A percentile compares a stretch with the other conserved stretches of the same genome.
Conservation (phyloP, 345 rosid species). For the Alliaria petiolata region DNA sequence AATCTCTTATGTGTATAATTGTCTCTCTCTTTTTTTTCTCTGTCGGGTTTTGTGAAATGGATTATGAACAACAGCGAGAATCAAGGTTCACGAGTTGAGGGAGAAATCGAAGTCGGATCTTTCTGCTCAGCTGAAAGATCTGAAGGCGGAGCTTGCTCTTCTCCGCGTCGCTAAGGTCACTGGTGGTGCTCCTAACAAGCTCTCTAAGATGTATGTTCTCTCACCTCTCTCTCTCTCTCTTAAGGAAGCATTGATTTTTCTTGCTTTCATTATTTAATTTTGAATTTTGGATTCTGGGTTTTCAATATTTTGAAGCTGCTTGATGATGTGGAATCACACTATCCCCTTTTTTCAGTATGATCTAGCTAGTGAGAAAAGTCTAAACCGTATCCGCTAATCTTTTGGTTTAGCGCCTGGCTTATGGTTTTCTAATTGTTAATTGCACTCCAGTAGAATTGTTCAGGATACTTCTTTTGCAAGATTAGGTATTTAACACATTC, state of each 20-base stretch:
- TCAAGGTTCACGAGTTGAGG: slow-evolving; percentile 61
- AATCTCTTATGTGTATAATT: too few species aligned
- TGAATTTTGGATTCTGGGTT: too few species aligned
- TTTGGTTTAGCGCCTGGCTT: background rate
- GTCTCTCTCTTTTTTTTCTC: too few species aligned
- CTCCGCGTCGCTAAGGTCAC: slow-evolving; percentile 73
- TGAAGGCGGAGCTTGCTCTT: slow-evolving; percentile 60
- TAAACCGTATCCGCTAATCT: too few species aligned
- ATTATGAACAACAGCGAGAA: slow-evolving; percentile 45
- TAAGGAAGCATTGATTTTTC: too few species aligned
- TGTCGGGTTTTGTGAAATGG: background rate
- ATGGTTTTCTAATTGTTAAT: too few species aligned
- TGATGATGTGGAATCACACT: too few species aligned
- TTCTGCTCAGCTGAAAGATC: slow-evolving; percentile 44
- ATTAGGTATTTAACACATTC: background rate
- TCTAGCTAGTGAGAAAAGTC: too few species aligned
- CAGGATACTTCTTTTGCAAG: background rate
- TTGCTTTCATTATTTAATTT: too few species aligned
- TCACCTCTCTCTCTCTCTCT: too few species aligned
- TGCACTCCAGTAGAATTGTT: background rate
- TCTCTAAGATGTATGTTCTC: slow-evolving; percentile 49
- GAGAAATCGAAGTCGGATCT: slow-evolving; percentile 48
- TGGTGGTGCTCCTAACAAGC: slow-evolving; percentile 74
- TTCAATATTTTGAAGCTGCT: too few species aligned
- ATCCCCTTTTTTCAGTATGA: too few species aligned